Percentiles rank a stretch among this genome's conserved stretches.
Evolutionary conservation across 345 rosid genomes (phyloP).

Genomic region (Salix caprea): DNA sequence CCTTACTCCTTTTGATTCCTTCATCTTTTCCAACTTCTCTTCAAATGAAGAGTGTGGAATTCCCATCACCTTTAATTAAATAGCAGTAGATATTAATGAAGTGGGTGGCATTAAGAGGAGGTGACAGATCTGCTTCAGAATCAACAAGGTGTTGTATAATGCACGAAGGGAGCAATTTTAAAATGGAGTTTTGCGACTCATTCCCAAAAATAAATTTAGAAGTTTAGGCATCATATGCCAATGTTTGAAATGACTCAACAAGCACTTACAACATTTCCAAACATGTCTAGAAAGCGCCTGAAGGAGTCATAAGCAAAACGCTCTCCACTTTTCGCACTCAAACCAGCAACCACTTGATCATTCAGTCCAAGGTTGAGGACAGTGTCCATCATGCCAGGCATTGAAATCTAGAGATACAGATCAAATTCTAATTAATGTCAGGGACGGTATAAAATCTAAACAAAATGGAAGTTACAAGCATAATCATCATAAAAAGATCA

Average conservation of each 20-base stretch:
- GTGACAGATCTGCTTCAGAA: too few relatives aligned
- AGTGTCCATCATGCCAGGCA: slow-evolving; percentile 99
- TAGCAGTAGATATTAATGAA: slow-evolving; percentile 2
- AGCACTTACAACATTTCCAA: slow-evolving; percentile 79
- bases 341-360: slow-evolving; percentile 69
- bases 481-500: neutral
- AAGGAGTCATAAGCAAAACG: slow-evolving; percentile 90
- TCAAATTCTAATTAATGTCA: neutral
- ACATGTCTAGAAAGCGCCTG: slow-evolving; percentile 93
- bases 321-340: slow-evolving; percentile 78
- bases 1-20: slow-evolving; percentile 52
- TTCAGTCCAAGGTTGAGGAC: slow-evolving; percentile 92
- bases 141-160: too few relatives aligned
- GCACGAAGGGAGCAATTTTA: neutral
- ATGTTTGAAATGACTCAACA: slow-evolving; percentile 1
- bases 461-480: neutral
- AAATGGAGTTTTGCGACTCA: neutral
- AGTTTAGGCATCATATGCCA: neutral
- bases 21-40: slow-evolving; percentile 66
- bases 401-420: slow-evolving; percentile 54
- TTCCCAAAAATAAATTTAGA: neutral
- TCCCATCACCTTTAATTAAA: slow-evolving; percentile 63
- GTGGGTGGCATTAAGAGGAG: neutral
- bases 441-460: neutral
- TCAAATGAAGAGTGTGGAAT: slow-evolving; percentile 79